These are phyloP conservation scores for Talaromyces sp. DNA, from an alignment of 2,329 filamentous ascomycete genomes.

Conservation along the genomic window DNA sequence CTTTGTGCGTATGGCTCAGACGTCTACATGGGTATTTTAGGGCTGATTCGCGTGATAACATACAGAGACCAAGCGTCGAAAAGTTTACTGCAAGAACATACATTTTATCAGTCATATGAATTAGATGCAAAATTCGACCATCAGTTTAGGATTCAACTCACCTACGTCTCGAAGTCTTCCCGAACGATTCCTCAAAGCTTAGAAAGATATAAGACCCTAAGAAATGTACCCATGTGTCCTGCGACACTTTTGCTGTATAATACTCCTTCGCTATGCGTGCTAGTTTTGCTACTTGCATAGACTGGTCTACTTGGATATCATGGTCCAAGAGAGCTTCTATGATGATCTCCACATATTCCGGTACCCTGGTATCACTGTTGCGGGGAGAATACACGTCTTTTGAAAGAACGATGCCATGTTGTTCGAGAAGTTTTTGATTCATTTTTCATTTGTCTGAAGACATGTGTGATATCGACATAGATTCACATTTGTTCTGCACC, in stretches of 20 bases:
- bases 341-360: not conserved
- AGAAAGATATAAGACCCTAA: slow-evolving; percentile 2
- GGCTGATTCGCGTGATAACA: not conserved
- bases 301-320: not conserved
- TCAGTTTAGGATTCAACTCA: not conserved
- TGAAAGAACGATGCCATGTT: slow-evolving; percentile 1
- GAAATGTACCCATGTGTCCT: not conserved
- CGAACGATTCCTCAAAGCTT: not conserved
- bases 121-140: not conserved
- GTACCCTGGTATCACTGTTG: not conserved
- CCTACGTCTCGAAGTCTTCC: not conserved
- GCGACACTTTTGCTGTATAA: not conserved
- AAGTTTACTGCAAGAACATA: not conserved
- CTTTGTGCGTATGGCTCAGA: too few relatives aligned
- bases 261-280: not conserved
- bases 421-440: not conserved
- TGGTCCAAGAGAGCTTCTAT: slow-evolving; percentile 2
- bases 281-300: not conserved
- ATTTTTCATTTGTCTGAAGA: not conserved
- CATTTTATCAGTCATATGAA: not conserved
- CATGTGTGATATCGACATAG: not conserved
- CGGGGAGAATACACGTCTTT: not conserved
- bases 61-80: slow-evolving; percentile 11
- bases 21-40: too few relatives aligned
- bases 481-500: too few relatives aligned